These are phyloP conservation scores for Emericellopsis terricola DNA, from an alignment of 495 filamentous ascomycete species.

Conservation along the genomic window DNA sequence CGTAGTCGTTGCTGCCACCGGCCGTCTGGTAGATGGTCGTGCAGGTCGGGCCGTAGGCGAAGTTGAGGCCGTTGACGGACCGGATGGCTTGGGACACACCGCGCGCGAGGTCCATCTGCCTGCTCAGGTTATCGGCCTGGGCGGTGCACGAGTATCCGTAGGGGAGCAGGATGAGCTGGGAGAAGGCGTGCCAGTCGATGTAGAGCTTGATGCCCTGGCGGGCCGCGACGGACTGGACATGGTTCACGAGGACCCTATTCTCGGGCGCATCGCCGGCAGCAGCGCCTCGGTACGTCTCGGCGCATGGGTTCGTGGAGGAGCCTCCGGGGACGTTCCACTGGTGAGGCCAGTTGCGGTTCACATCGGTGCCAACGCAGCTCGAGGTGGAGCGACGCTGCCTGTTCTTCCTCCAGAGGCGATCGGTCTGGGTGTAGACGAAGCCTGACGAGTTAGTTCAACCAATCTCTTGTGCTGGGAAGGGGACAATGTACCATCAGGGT, in stretches of 20 bases:
- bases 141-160: conserved; percentile 21
- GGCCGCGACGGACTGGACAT: conserved; percentile 17
- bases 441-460: conserved; percentile 10
- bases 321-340: conserved; percentile 31
- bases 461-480: too few species aligned
- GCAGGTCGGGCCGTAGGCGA: conserved; percentile 36
- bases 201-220: conserved; percentile 35
- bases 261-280: conserved; percentile 15
- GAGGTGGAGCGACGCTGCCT: conserved; percentile 23
- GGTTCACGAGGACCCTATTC: conserved; percentile 10
- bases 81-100: conserved; percentile 23
- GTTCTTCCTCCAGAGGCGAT: conserved; percentile 50
- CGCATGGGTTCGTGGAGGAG: conserved; percentile 33
- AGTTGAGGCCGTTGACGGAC: conserved; percentile 25
- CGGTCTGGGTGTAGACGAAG: conserved; percentile 43
- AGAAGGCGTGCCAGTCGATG: conserved; percentile 44
- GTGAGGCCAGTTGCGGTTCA: conserved; percentile 47
- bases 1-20: conserved; percentile 36
- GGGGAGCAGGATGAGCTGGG: conserved; percentile 24
- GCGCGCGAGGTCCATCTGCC: conserved; percentile 22
- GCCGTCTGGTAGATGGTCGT: conserved; percentile 39
- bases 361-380: conserved; percentile 36
- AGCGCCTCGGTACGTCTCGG: conserved; percentile 33
- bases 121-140: conserved; percentile 24
- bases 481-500: conserved; percentile 34